These are phyloP conservation scores for Linnemannia zychae DNA, from an alignment of 192 early-diverging fungal species.

Conservation along the genomic window DNA sequence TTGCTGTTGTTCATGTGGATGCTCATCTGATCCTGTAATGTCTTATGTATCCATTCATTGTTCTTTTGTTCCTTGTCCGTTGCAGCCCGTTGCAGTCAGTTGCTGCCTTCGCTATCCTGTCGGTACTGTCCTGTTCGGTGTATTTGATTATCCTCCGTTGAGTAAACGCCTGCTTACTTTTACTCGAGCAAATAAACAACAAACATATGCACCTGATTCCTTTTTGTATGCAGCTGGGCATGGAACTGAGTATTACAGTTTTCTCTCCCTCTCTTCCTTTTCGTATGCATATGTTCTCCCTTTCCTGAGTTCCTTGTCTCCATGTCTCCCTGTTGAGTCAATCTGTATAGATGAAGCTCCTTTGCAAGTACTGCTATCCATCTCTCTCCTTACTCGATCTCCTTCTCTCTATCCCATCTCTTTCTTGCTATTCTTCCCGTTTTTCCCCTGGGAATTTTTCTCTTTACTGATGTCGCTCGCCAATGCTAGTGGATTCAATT, in stretches of 20 bases:
- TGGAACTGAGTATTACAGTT: background rate
- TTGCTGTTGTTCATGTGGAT: background rate
- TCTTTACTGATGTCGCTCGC: too few relatives aligned
- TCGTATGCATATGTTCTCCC: background rate
- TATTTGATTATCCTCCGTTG: background rate
- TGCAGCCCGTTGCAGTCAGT: background rate
- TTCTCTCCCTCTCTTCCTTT: background rate
- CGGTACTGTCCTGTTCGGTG: background rate
- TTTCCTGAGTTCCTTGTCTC: background rate
- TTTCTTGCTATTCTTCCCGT: too few relatives aligned
- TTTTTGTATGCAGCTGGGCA: background rate
- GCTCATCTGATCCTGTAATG: background rate
- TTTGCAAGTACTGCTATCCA: background rate
- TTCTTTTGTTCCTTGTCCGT: background rate
- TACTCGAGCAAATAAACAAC: background rate
- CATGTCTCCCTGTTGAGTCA: background rate
- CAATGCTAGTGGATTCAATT: too few relatives aligned
- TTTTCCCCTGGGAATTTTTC: too few relatives aligned
- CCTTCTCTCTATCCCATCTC: background rate
- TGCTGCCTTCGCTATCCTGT: background rate
- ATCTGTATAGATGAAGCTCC: background rate
- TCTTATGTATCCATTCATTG: background rate
- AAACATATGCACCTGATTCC: background rate
- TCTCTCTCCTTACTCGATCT: background rate
- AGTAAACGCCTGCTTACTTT: background rate